Evolutionary conservation across 1,284 basidiomycete genomes (phyloP).

Genomic region (Ceratobasidium sp.): DNA sequence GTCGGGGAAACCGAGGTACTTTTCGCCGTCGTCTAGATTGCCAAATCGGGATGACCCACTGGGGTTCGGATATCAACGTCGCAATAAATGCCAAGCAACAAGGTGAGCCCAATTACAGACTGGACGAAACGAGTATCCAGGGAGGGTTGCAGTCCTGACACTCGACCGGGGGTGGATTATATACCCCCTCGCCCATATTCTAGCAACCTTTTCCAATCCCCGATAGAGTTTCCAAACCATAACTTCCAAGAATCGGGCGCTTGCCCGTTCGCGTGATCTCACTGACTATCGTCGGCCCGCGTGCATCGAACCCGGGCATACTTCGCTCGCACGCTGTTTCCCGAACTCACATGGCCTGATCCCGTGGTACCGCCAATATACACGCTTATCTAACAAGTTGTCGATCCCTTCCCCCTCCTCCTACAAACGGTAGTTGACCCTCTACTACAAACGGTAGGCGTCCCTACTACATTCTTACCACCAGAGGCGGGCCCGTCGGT

Average conservation of each 20-base stretch:
- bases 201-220: neutral
- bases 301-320: conserved; percentile 13
- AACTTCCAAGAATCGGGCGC: neutral
- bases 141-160: conserved; percentile 1
- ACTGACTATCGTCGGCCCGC: conserved; percentile 7
- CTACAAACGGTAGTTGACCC: neutral
- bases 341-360: conserved; percentile 26
- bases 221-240: neutral
- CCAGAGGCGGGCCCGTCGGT: neutral
- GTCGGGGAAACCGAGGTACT: conserved; percentile 26
- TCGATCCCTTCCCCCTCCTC: neutral
- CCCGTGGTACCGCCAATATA: conserved; percentile 20
- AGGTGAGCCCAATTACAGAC: neutral
- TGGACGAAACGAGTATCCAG: neutral
- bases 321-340: conserved; percentile 26
- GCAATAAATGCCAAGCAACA: neutral
- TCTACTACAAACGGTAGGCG: neutral
- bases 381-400: conserved; percentile 16
- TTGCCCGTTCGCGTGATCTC: neutral
- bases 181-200: neutral
- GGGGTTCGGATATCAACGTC: conserved; percentile 13
- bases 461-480: neutral
- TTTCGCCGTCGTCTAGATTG: conserved; percentile 1
- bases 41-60: neutral
- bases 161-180: neutral